Evolutionary conservation across 371 early-diverging fungal genomes (phyloP).

Genomic region (Mucor indicus): DNA sequence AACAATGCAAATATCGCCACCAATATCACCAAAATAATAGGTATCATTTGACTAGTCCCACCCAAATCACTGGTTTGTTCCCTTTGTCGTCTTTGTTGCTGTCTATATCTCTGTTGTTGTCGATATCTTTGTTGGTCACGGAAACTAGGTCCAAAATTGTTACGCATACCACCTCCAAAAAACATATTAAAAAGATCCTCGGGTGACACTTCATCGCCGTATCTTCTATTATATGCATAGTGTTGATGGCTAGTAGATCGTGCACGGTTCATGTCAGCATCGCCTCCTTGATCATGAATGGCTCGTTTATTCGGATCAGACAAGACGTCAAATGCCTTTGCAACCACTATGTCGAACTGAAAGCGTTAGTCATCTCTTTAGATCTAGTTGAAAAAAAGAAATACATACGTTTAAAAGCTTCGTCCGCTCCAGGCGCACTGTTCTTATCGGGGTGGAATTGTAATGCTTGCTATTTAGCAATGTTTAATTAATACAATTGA

Average conservation of each 20-base stretch:
- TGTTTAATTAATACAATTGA: neutral
- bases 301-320: constrained; percentile 84
- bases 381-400: no score
- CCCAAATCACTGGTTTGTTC: neutral
- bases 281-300: constrained; percentile 86
- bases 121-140: constrained; percentile 6
- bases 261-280: constrained; percentile 45
- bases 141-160: constrained; percentile 7
- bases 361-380: no score
- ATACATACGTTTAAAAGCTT: constrained; percentile 85
- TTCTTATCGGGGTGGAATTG: constrained; percentile 99
- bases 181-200: constrained; percentile 94
- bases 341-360: constrained; percentile 78
- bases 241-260: constrained; percentile 24
- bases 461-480: constrained; percentile 74
- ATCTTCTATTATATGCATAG: constrained; percentile 32
- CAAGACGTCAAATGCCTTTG: constrained; percentile 87
- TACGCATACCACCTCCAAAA: constrained; percentile 61
- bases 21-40: constrained; percentile 10
- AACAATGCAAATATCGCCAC: constrained; percentile 9
- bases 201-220: constrained; percentile 76
- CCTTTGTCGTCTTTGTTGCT: constrained; percentile 3
- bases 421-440: constrained; percentile 93
- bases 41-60: constrained; percentile 8
- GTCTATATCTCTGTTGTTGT: constrained; percentile 11